Percentiles rank a stretch among this genome's conserved stretches.
These are phyloP conservation scores for Cyberlindnera xishuangbannaensis DNA, from an alignment of 805 yeast species.

Conservation along the genomic window DNA sequence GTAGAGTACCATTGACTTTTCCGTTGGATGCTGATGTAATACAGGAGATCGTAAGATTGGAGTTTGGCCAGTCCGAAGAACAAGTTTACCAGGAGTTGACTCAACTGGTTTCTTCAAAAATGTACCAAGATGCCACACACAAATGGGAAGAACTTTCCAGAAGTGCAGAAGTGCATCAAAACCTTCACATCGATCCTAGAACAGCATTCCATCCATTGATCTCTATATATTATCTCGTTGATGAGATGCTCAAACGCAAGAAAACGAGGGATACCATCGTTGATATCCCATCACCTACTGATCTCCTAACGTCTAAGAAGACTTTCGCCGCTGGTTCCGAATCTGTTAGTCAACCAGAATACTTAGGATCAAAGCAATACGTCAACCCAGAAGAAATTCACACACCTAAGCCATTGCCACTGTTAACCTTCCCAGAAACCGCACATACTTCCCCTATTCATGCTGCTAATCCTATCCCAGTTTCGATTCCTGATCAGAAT, in stretches of 20 bases:
- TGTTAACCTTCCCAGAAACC: slow-evolving; percentile 41
- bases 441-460: slow-evolving; percentile 45
- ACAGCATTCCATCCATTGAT: slow-evolving; percentile 82
- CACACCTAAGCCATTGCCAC: slow-evolving; percentile 36
- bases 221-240: slow-evolving; percentile 80
- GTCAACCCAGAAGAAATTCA: neutral
- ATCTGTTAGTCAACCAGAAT: neutral
- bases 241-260: slow-evolving; percentile 74
- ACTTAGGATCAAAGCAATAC: too few species aligned
- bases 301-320: neutral
- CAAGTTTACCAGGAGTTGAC: slow-evolving; percentile 52
- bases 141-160: slow-evolving; percentile 44
- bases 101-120: slow-evolving; percentile 52
- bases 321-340: neutral
- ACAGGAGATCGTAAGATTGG: slow-evolving; percentile 69
- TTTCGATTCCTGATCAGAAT: slow-evolving; percentile 37
- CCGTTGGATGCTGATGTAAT: slow-evolving; percentile 68
- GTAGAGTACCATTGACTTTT: slow-evolving; percentile 62
- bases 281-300: slow-evolving; percentile 17
- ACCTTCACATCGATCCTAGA: slow-evolving; percentile 48
- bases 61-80: slow-evolving; percentile 63
- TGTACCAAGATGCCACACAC: slow-evolving; percentile 55
- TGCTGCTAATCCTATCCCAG: slow-evolving; percentile 33
- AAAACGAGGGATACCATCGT: slow-evolving; percentile 44
- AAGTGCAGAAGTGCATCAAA: slow-evolving; percentile 6